These are phyloP conservation scores for Microsporum canis DNA, from an alignment of 2,329 filamentous ascomycete genomes.

Conservation along the genomic window DNA sequence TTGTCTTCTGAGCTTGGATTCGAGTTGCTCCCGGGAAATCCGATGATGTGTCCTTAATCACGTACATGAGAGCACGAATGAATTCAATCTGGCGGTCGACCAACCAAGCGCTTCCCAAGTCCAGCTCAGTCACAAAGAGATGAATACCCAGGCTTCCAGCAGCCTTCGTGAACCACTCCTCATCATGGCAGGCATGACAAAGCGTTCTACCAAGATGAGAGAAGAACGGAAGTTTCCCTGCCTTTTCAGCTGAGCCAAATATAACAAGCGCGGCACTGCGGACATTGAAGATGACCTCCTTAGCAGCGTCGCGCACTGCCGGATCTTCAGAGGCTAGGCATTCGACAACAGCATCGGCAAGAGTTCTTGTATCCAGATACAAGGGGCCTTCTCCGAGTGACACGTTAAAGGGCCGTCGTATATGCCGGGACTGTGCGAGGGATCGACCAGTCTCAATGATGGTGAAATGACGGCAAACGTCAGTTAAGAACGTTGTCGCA, in stretches of 20 bases:
- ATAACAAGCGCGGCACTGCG: conserved; percentile 66
- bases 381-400: conserved; percentile 76
- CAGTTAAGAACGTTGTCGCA: conserved; percentile 62
- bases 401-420: conserved; percentile 68
- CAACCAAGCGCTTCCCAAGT: conserved; percentile 76
- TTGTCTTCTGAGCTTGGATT: conserved; percentile 66
- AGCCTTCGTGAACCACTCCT: conserved; percentile 98
- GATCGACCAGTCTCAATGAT: conserved; percentile 79
- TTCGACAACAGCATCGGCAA: conserved; percentile 84
- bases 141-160: conserved; percentile 86
- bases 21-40: conserved; percentile 87
- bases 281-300: conserved; percentile 65
- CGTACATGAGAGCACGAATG: conserved; percentile 82
- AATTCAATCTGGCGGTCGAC: conserved; percentile 74
- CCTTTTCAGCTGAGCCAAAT: conserved; percentile 61
- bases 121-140: conserved; percentile 71
- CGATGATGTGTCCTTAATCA: conserved; percentile 95
- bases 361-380: conserved; percentile 70
- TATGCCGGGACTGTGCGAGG: conserved; percentile 69
- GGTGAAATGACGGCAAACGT: conserved; percentile 80
- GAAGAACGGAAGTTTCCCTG: conserved; percentile 74
- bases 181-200: conserved; percentile 89
- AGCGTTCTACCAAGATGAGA: conserved; percentile 69
- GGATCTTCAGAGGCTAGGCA: conserved; percentile 75
- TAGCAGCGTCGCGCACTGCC: conserved; percentile 69